Percentiles rank a stretch among this genome's conserved stretches.
These are phyloP conservation scores for Paramecium pentaurelia DNA, from an alignment of 73 alveolate genomes.

Conservation along the genomic window DNA sequence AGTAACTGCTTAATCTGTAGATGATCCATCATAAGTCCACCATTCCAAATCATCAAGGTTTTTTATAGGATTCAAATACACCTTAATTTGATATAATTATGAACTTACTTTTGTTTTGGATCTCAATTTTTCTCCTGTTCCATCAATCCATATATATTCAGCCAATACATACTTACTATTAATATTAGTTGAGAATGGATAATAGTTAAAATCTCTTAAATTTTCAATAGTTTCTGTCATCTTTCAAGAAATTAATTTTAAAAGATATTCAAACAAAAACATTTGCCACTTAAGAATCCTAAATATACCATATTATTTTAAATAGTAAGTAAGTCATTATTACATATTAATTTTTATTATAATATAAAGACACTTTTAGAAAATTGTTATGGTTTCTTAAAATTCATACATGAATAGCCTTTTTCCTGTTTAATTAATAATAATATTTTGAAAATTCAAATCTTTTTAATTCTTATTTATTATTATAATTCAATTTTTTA, in stretches of 20 bases:
- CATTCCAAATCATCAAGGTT: slow-evolving; percentile 74
- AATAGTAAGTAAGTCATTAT: neutral
- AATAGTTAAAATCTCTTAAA: slow-evolving; percentile 56
- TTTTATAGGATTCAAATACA: slow-evolving; percentile 38
- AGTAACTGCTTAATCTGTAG: slow-evolving; percentile 87
- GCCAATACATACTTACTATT: slow-evolving; percentile 48
- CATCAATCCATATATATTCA: slow-evolving; percentile 88
- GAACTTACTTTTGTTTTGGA: slow-evolving; percentile 68
- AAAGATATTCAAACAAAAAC: neutral
- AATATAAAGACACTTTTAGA: neutral
- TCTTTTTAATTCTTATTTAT: neutral
- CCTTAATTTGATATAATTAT: neutral
- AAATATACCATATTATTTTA: neutral
- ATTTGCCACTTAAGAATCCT: neutral
- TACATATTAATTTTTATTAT: neutral
- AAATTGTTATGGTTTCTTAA: neutral
- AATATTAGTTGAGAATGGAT: neutral
- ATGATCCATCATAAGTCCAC: slow-evolving; percentile 96
- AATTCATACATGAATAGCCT: neutral
- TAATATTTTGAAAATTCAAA: too few species aligned
- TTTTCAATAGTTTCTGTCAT: slow-evolving; percentile 19
- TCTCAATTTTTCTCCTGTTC: slow-evolving; percentile 74
- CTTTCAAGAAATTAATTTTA: neutral
- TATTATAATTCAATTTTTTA: too few species aligned
- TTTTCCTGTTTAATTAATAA: too few species aligned